phyloP scores from a whole-genome alignment of 2,329 filamentous ascomycete species.

The Clarireedia hainanense region DNA sequence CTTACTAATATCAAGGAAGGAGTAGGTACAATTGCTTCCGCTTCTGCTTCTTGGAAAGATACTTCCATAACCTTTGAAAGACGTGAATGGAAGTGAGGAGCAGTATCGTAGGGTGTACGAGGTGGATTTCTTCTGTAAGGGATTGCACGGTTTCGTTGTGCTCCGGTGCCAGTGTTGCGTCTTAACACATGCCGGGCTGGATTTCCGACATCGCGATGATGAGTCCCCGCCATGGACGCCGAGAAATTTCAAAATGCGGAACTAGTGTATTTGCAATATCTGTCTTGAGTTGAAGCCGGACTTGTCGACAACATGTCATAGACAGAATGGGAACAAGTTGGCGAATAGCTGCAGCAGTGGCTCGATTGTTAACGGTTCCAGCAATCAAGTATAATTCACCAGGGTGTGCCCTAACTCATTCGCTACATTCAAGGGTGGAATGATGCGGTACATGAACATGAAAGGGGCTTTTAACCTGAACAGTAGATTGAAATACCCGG shows the following conservation, averaged over 20 bases:
- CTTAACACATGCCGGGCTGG: not conserved
- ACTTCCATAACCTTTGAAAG: constrained; percentile 5
- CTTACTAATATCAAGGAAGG: not conserved
- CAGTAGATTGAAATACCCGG: no score
- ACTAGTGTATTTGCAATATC: not conserved
- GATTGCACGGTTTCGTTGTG: not conserved
- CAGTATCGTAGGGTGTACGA: not conserved
- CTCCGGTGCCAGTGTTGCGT: not conserved
- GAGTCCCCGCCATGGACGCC: not conserved
- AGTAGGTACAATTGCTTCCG: not conserved
- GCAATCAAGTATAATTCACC: no score
- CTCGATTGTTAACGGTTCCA: no score
- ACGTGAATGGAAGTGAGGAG: not conserved
- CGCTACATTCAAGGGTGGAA: no score
- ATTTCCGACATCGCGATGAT: not conserved
- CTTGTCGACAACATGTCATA: no score
- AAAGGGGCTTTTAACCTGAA: no score
- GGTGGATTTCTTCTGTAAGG: not conserved
- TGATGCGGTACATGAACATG: no score
- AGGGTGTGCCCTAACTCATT: no score
- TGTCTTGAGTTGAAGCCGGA: not conserved
- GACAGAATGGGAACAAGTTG: no score
- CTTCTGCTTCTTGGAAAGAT: not conserved
- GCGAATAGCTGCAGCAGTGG: no score
- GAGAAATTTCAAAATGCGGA: not conserved